Evolutionary conservation across 2,329 filamentous ascomycete species (phyloP).

Genomic region (Fusarium coicis): DNA sequence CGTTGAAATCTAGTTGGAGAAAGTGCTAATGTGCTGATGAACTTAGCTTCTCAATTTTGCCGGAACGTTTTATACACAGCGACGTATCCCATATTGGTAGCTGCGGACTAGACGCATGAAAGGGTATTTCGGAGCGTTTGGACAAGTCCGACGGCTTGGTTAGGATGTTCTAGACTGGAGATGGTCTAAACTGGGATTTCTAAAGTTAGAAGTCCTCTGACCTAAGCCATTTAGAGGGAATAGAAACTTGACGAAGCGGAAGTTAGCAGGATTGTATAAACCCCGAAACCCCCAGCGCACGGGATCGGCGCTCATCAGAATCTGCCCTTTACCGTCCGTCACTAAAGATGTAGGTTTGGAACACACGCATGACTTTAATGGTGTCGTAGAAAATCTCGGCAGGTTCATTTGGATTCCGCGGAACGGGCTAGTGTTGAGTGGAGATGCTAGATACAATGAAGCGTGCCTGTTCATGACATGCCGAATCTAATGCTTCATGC

Average conservation of each 20-base stretch:
- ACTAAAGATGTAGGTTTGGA: background rate
- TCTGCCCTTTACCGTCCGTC: background rate
- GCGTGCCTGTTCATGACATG: rapidly evolving
- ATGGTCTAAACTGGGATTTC: background rate
- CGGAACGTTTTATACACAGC: background rate
- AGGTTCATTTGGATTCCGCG: rapidly evolving
- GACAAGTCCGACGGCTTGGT: background rate
- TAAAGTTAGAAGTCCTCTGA: background rate
- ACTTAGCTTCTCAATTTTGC: rapidly evolving
- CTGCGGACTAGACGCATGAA: rapidly evolving
- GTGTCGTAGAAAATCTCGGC: rapidly evolving
- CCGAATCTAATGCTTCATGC: slow-evolving; percentile 11
- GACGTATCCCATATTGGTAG: background rate
- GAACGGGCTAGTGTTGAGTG: background rate
- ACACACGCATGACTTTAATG: rapidly evolving
- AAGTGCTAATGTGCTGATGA: background rate
- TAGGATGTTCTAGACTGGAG: rapidly evolving
- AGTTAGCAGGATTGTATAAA: rapidly evolving
- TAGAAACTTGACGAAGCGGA: background rate
- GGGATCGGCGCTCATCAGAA: background rate
- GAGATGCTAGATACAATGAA: background rate
- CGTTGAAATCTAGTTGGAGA: rapidly evolving
- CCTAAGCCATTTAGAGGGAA: background rate
- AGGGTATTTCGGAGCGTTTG: background rate
- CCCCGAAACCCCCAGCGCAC: rapidly evolving